A percentile compares a stretch with the other conserved stretches of the same genome.
phyloP scores from a whole-genome alignment of 306 rosid species.

The Lathyrus oleraceus region DNA sequence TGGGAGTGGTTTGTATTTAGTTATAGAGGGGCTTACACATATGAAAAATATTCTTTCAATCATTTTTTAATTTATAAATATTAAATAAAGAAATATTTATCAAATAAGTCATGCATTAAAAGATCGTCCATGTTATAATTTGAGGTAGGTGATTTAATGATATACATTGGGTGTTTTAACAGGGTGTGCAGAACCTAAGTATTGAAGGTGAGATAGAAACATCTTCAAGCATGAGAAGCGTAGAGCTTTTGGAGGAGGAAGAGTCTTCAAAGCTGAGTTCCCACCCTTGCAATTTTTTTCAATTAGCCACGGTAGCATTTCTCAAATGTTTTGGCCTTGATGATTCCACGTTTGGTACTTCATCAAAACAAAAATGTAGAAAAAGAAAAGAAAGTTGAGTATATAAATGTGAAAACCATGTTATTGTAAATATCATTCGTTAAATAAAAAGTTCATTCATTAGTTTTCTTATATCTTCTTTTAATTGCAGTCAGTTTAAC shows the following conservation, averaged over 20 bases:
- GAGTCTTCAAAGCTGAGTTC: constrained; percentile 42
- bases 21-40: no score
- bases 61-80: not conserved
- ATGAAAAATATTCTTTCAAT: not conserved
- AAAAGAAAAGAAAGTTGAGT: constrained; percentile 51
- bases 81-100: not conserved
- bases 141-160: constrained; percentile 7
- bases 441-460: not conserved
- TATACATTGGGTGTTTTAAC: constrained; percentile 8
- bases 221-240: constrained; percentile 49
- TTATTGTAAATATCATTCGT: constrained; percentile 4
- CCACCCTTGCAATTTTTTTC: constrained; percentile 72
- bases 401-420: not conserved
- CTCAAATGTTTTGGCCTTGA: constrained; percentile 87
- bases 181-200: constrained; percentile 47
- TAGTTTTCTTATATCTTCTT: not conserved
- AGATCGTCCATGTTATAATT: not conserved
- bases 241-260: constrained; percentile 46
- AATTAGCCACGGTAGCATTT: constrained; percentile 66
- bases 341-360: constrained; percentile 52
- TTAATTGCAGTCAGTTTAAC: no score
- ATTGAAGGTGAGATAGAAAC: constrained; percentile 52
- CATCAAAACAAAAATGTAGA: constrained; percentile 43
- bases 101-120: not conserved
- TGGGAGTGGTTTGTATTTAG: no score